Percentiles rank a stretch among this genome's conserved stretches.
Conservation (phyloP, 2,329 filamentous ascomycete genomes). For the Drechslerella stenobrocha region DNA sequence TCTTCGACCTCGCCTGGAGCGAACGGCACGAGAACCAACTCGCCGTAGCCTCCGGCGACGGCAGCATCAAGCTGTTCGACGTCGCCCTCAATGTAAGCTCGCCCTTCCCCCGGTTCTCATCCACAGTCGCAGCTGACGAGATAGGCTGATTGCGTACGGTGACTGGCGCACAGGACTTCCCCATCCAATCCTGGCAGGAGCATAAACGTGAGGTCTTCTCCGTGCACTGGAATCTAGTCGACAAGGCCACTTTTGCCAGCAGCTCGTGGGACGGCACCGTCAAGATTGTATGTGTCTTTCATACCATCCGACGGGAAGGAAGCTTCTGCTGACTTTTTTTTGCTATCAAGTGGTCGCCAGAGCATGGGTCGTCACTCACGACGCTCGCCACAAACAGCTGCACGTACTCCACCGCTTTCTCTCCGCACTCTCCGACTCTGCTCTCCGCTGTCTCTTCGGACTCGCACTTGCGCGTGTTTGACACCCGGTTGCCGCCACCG, state of each 20-base stretch:
- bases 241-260: constrained; percentile 87
- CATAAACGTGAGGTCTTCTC: constrained; percentile 92
- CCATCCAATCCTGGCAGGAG: constrained; percentile 88
- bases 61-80: constrained; percentile 92
- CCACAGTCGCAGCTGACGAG: constrained; percentile 29
- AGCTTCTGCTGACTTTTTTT: too few relatives aligned
- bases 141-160: constrained; percentile 41
- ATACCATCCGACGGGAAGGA: too few relatives aligned
- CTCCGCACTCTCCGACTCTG: constrained; percentile 80
- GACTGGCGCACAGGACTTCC: constrained; percentile 64
- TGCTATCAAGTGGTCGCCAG: constrained; percentile 94
- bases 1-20: constrained; percentile 94
- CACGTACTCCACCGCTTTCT: constrained; percentile 91
- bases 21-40: constrained; percentile 96
- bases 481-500: constrained; percentile 81
- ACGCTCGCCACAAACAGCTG: constrained; percentile 91
- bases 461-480: constrained; percentile 85
- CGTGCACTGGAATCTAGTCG: constrained; percentile 86
- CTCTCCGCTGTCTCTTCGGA: constrained; percentile 87
- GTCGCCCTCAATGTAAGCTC: constrained; percentile 64
- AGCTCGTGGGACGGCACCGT: constrained; percentile 96
- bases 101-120: background rate
- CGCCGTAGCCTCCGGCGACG: constrained; percentile 85
- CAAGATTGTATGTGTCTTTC: constrained; percentile 68
- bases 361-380: constrained; percentile 70